Conservation (phyloP, 305 asterid genomes). For the Fraxinus albicans region DNA sequence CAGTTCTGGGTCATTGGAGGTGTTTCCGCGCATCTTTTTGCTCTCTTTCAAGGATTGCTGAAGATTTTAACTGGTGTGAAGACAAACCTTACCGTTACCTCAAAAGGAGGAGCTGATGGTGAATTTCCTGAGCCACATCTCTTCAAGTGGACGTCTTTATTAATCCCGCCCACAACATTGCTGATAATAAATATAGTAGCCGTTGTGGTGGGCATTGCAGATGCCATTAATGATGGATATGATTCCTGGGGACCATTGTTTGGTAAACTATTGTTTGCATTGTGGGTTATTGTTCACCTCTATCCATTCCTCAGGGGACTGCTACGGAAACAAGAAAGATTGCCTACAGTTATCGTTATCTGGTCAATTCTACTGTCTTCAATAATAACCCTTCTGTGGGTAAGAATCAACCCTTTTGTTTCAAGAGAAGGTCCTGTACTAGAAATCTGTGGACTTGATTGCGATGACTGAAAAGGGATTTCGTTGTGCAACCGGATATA, state of each 20-base stretch:
- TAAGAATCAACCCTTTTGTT: not conserved
- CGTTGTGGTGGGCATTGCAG: slow-evolving; percentile 4
- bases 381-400: not conserved
- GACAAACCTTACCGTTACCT: not conserved
- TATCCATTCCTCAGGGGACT: not conserved
- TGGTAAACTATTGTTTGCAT: not conserved
- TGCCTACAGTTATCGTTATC: not conserved
- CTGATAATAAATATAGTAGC: not conserved
- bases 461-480: not conserved
- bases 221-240: slow-evolving; percentile 7
- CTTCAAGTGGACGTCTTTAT: slow-evolving; percentile 10
- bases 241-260: slow-evolving; percentile 6
- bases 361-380: slow-evolving; percentile 1
- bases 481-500: slow-evolving; percentile 34
- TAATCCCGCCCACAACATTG: not conserved
- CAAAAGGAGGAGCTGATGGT: not conserved
- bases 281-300: not conserved
- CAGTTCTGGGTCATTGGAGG: not conserved
- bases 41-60: not conserved
- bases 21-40: not conserved
- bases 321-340: not conserved
- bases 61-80: not conserved
- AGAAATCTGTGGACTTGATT: not conserved
- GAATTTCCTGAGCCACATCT: not conserved
- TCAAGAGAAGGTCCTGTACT: not conserved